These are phyloP conservation scores for Poa annua DNA, from an alignment of 176 grass and related monocot genomes.

Conservation along the genomic window DNA sequence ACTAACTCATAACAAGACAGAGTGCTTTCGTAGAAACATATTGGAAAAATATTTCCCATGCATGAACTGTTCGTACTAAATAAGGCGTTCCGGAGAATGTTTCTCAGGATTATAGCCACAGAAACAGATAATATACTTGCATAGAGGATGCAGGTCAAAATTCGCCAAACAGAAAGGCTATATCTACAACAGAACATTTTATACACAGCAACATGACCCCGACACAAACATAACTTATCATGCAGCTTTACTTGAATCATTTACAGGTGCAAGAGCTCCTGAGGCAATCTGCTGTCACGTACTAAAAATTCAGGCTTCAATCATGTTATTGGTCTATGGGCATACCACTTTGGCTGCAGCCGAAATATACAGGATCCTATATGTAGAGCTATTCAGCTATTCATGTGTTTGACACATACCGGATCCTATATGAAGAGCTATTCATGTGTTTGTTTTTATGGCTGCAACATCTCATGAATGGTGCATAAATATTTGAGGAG, in stretches of 20 bases:
- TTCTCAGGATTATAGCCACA: conserved; percentile 12
- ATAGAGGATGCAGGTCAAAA: conserved; percentile 12
- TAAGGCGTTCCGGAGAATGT: background rate
- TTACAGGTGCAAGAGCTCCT: conserved; percentile 23
- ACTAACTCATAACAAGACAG: background rate
- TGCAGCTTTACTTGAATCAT: conserved; percentile 32
- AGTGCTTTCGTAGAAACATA: conserved; percentile 25
- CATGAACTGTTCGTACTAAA: background rate
- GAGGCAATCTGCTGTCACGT: background rate
- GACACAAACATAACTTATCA: conserved; percentile 9
- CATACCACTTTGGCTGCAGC: conserved; percentile 4
- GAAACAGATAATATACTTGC: conserved; percentile 2
- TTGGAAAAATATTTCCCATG: conserved; percentile 15
- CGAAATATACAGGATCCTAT: background rate
- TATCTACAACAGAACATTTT: background rate
- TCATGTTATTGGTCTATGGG: conserved; percentile 22
- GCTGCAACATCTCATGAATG: background rate
- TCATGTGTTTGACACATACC: background rate
- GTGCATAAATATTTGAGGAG: background rate
- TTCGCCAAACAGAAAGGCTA: background rate
- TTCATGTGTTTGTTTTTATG: background rate
- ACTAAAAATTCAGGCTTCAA: background rate
- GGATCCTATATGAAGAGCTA: background rate
- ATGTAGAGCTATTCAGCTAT: background rate
- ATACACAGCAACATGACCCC: conserved; percentile 24